These are phyloP conservation scores for Aspergillus diversus DNA, from an alignment of 495 filamentous ascomycete species.

Conservation along the genomic window DNA sequence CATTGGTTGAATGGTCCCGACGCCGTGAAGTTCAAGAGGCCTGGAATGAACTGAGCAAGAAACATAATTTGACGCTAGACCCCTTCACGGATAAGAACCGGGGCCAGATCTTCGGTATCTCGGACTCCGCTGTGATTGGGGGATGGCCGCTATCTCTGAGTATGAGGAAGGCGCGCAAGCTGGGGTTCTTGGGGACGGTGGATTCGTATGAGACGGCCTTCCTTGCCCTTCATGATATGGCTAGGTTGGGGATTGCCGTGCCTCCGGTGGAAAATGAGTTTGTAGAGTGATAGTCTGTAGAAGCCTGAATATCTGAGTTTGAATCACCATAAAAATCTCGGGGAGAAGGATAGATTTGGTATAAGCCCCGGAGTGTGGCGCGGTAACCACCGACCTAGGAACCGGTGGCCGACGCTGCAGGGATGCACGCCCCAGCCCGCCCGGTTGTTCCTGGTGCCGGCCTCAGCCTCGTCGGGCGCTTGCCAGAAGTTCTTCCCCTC, in stretches of 20 bases:
- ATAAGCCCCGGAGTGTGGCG: too few species aligned
- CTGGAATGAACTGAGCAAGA: slow-evolving; percentile 33
- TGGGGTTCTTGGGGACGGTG: slow-evolving; percentile 8
- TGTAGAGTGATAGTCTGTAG: neutral
- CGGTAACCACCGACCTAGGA: too few species aligned
- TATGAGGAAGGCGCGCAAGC: slow-evolving; percentile 13
- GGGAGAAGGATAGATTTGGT: too few species aligned
- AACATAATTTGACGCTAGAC: slow-evolving; percentile 17
- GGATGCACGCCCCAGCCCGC: too few species aligned
- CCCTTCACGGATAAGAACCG: slow-evolving; percentile 6
- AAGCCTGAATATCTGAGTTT: too few species aligned
- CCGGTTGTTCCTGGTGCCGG: too few species aligned
- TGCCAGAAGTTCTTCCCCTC: too few species aligned
- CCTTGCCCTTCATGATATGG: neutral
- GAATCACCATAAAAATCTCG: too few species aligned
- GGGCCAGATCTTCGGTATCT: slow-evolving; percentile 13
- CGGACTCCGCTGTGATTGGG: slow-evolving; percentile 16
- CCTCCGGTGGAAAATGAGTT: neutral
- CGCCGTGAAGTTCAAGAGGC: slow-evolving; percentile 46
- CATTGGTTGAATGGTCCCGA: slow-evolving; percentile 49
- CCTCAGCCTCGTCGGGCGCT: too few species aligned
- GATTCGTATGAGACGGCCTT: slow-evolving; percentile 11
- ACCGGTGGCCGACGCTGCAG: too few species aligned
- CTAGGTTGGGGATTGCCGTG: slow-evolving; percentile 7
- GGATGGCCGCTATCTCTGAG: slow-evolving; percentile 11